These are phyloP conservation scores for Pochonia chlamydosporia DNA, from an alignment of 2,329 filamentous ascomycete genomes.

Conservation along the genomic window DNA sequence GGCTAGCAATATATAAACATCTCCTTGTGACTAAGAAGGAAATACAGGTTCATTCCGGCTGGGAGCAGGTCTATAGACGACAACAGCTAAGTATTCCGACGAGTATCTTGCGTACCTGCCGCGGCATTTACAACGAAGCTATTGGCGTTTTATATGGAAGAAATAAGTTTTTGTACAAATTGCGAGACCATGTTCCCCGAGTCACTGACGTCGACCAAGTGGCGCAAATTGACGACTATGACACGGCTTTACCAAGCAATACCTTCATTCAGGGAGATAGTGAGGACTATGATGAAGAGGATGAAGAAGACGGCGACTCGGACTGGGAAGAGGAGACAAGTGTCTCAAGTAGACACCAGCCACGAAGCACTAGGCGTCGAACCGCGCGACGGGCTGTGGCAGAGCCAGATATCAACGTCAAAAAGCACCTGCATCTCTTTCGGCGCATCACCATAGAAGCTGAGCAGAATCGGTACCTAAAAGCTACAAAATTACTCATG, in stretches of 20 bases:
- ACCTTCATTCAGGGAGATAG: conserved; percentile 3
- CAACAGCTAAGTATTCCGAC: conserved; percentile 24
- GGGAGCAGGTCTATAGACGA: conserved; percentile 26
- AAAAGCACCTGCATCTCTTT: conserved; percentile 32
- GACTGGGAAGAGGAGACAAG: conserved; percentile 10
- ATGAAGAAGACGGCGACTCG: conserved; percentile 8
- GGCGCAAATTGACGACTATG: conserved; percentile 11
- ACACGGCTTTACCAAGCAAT: not conserved
- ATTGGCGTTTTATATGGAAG: conserved; percentile 38
- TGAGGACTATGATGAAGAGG: conserved; percentile 9
- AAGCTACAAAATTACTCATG: conserved; percentile 22
- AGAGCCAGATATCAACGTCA: conserved; percentile 21
- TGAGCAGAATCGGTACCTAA: conserved; percentile 31
- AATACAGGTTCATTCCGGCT: conserved; percentile 27
- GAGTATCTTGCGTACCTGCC: conserved; percentile 31
- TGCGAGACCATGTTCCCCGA: conserved; percentile 31
- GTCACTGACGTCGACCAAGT: conserved; percentile 13
- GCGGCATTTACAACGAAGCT: conserved; percentile 29
- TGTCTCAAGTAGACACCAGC: not conserved
- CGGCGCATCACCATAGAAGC: conserved; percentile 37
- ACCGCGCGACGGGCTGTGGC: not conserved
- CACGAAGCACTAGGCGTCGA: not conserved
- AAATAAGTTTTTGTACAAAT: conserved; percentile 41
- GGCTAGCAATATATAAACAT: conserved; percentile 23
- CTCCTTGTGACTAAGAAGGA: conserved; percentile 25